Evolutionary conservation across 306 rosid genomes (phyloP), one percentile per base, ranked within the genome.

Genomic region (Cyclanthera cordifolia): DNA sequence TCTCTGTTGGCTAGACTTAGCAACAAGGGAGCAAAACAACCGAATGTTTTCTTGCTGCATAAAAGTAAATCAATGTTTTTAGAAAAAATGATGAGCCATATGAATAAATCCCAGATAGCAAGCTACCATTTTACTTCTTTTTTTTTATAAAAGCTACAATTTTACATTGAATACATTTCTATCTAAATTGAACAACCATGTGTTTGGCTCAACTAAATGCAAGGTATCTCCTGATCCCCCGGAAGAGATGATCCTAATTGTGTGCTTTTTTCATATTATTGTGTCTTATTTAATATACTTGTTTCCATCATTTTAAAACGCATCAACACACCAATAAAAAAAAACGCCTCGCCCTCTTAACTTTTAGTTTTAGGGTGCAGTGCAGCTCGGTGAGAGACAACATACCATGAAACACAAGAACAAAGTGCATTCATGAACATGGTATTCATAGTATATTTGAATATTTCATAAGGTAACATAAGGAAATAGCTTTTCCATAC

Each of bases 1-100:
- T 72, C 82, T 77, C 0, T 28, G 60, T 70, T 93, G 94, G 67
- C 87, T 80, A 45, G 98, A 89, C 67, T 84, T 76, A 23, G 79
- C 74, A 64, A 91, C 27, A 39, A 75, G 83, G 69, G 86, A 54
- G 74, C 76, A 75, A 63, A 86, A 50, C 53, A 47, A 59, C 73
- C 56, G 32, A 53, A 50, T 43, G 30, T 11, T 56, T 69, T 81
- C 85, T 51, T 76, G 76, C 98, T 89, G 81, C 52, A 16, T 72
- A 58, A 70, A 73, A 20, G 50, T 65, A 67, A 72, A 25, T n/a
- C 27, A n/a, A 12, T 49, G 23, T 24, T 46, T 41, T 17, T 46
- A 53, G 8, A 30, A 34, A 21, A 4, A 21, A 21, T 64, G 52
- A 37, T 37, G 53, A 37, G 21, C 46, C 53, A 21, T 13, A 39